Base-by-base conservation (phyloP, 1,139 yeast genomes). In the Pichia sp. region DNA sequence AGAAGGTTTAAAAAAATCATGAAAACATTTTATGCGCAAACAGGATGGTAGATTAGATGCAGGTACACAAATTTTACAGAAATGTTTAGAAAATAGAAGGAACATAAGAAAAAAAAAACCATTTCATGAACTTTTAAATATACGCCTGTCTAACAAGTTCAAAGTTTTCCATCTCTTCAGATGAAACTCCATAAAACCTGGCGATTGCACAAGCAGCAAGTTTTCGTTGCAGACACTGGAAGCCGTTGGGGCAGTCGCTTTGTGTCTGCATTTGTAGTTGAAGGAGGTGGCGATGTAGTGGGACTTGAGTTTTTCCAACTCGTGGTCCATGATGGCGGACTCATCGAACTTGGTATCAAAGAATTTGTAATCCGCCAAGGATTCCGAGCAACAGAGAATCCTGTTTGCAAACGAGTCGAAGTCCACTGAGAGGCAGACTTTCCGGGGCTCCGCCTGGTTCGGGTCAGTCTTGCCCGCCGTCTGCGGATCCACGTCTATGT, bases 131-230 rank as follows among this genome's bases (percentile, higher is more conserved):
- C 12, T 9, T 50, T 55, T 58, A 31, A 65, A 65, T 6, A 65
- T 58, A 41, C 49, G 57, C 44, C 60, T 64, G 46, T 63, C 59
- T 36, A 63, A 50, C 27, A 62, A 49, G 6, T 63, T 61, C n/a
- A 65, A 51, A 29, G 58, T 58, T n/a, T 55, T 50, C 51, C 63
- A 54, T 55, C 68, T 58, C 33, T 54, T 55, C 17, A 61, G 52
- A 50, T 64, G 62, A 52, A 64, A 65, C 10, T 50, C 36, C 24
- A 55, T 56, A 44, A 65, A 65, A 7, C 54, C 51, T 5, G 46
- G 33, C 6, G 67, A 62, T 29, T 55, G 56, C 17, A 64, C 62
- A 3, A 61, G 48, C 9, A 43, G 36, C 16, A 57, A 30, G 47
- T 62, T 62, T 27, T 44, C 50, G 10, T 55, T 51, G 29, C 53